Conservation (phyloP, 371 early-diverging fungal species). For the Syncephalastrum racemosum region DNA sequence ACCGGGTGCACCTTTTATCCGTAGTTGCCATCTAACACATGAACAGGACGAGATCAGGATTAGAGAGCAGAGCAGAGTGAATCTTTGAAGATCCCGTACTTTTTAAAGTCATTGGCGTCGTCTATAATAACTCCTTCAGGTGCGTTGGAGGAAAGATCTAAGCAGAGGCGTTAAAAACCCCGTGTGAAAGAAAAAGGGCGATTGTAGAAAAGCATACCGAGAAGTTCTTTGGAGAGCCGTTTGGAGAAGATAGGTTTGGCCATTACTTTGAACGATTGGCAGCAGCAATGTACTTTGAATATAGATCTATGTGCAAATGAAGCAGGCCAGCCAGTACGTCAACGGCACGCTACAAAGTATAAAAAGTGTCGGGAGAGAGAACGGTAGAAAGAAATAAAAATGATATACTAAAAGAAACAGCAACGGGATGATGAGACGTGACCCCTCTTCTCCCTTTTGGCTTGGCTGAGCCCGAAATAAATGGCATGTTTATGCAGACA, state of each 20-base stretch:
- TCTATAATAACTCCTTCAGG: conserved; percentile 59
- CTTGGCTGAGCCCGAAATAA: too few relatives aligned
- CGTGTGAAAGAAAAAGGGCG: background rate
- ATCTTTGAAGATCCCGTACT: conserved; percentile 25
- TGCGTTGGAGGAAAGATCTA: conserved; percentile 59
- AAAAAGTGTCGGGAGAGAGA: too few relatives aligned
- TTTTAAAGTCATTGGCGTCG: conserved; percentile 60
- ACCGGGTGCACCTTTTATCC: conserved; percentile 63
- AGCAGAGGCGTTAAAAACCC: background rate
- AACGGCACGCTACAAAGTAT: too few relatives aligned
- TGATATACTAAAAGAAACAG: background rate
- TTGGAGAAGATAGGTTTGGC: conserved; percentile 29
- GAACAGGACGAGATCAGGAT: background rate
- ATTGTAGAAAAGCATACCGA: conserved; percentile 31
- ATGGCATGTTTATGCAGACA: too few relatives aligned
- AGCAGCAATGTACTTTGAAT: too few relatives aligned
- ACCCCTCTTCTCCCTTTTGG: too few relatives aligned
- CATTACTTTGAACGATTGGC: conserved; percentile 7
- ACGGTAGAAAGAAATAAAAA: background rate
- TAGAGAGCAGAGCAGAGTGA: too few relatives aligned
- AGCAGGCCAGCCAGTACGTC: too few relatives aligned
- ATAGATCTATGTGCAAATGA: too few relatives aligned
- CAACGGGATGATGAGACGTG: too few relatives aligned
- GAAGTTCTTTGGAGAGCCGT: conserved; percentile 55
- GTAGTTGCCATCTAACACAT: conserved; percentile 57